Conservation (phyloP, 768 basidiomycete genomes). For the Chalciporus piperatus region DNA sequence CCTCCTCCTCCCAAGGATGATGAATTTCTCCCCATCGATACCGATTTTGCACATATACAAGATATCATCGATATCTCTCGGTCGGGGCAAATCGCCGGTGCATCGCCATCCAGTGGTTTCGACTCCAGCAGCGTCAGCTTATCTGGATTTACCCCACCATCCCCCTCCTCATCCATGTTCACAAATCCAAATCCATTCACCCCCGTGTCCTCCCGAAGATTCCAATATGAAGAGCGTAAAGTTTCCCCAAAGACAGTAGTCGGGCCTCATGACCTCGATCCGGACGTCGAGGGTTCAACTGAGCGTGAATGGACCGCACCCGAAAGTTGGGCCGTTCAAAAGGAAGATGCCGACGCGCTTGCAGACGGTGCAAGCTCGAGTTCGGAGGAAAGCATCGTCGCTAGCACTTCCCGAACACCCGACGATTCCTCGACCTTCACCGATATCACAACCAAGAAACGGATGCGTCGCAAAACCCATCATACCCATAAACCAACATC, state of each 20-base stretch:
- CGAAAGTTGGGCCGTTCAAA: slow-evolving; percentile 73
- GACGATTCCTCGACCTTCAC: slow-evolving; percentile 13
- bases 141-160: slow-evolving; percentile 41
- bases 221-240: slow-evolving; percentile 32
- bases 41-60: slow-evolving; percentile 60
- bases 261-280: slow-evolving; percentile 8
- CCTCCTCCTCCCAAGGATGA: slow-evolving; percentile 31
- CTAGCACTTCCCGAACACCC: slow-evolving; percentile 16
- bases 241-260: slow-evolving; percentile 51
- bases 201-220: slow-evolving; percentile 21
- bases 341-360: slow-evolving; percentile 37
- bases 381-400: slow-evolving; percentile 33
- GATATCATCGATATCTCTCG: slow-evolving; percentile 63
- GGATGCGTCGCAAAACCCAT: slow-evolving; percentile 25
- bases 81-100: slow-evolving; percentile 6
- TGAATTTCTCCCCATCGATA: slow-evolving; percentile 24
- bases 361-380: slow-evolving; percentile 40
- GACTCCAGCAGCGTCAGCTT: slow-evolving; percentile 35
- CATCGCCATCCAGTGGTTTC: slow-evolving; percentile 14
- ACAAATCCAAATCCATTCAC: slow-evolving; percentile 36
- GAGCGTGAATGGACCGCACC: slow-evolving; percentile 61
- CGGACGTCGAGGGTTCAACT: slow-evolving; percentile 12
- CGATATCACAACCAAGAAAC: slow-evolving; percentile 17
- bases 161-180: slow-evolving; percentile 31
- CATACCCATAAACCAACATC: slow-evolving; percentile 17